Percentiles rank a stretch among this genome's conserved stretches.
Evolutionary conservation across 2,329 filamentous ascomycete species (phyloP).

Genomic region (Chaetomium strumarium): DNA sequence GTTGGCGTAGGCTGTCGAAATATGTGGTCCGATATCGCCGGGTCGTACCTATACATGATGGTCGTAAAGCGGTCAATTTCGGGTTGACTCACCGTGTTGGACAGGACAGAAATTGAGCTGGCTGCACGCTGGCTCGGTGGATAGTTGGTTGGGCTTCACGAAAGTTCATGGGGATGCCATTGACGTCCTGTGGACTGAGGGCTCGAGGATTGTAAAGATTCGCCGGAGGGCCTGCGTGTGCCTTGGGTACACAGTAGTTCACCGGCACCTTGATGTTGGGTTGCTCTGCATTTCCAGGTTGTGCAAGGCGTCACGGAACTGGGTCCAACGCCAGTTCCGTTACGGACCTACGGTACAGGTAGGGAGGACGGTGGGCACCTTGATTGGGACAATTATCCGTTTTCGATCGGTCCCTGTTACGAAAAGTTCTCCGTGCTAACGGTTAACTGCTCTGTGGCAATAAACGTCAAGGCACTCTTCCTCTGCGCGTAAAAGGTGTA

Average conservation of each 20-base stretch:
- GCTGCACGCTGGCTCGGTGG: not conserved
- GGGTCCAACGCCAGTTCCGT: not conserved
- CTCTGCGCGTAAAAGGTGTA: too few relatives aligned
- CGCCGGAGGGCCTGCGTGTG: not conserved
- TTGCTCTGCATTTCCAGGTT: conserved; percentile 16
- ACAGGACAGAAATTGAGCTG: too few relatives aligned
- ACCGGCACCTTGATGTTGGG: conserved; percentile 12
- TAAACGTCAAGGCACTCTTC: too few relatives aligned
- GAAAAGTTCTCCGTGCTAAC: not conserved
- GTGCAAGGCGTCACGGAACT: conserved; percentile 10
- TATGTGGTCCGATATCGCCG: conserved; percentile 18
- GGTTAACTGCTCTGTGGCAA: too few relatives aligned
- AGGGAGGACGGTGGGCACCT: not conserved
- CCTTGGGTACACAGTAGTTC: conserved; percentile 2
- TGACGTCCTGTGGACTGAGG: not conserved
- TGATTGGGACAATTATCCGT: conserved; percentile 9
- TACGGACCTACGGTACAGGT: not conserved
- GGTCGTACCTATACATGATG: not conserved
- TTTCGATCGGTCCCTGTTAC: not conserved
- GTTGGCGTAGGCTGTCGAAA: not conserved
- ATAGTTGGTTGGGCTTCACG: not conserved
- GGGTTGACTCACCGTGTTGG: conserved; percentile 19
- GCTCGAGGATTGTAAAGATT: not conserved
- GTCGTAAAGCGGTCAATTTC: not conserved
- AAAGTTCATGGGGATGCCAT: too few relatives aligned